Base-by-base conservation (phyloP, 352 stramenopile species). In the Phytophthora chlamydospora region DNA sequence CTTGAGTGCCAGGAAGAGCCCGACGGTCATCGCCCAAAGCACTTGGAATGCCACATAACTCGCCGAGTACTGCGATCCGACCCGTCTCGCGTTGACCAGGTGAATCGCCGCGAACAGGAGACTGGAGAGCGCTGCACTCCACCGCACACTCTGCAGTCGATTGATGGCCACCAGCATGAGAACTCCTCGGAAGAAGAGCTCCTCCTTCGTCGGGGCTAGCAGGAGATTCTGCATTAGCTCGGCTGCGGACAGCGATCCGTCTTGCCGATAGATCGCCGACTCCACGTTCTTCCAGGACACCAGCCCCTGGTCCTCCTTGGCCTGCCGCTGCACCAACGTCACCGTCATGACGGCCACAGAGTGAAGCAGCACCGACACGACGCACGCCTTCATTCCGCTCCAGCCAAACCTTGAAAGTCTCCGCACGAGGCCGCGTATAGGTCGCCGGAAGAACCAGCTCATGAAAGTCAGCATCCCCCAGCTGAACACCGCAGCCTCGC, bases 101-200 rank as follows among this genome's bases (percentile, higher is more conserved):
- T 91, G 80, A 21, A 81, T 68, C 12, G 66, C 61, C 17, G 80
- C 76, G 29, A 91, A 91, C 45, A 81, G 58, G 32, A 63, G 3
- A 21, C 66, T 75, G 3, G 76, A 68, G n/a, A 85, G n/a, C 1
- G 39, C 9, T 3, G 56, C 68, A 54, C 71, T 82, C 27, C 7
- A 46, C 35, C 54, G 50, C 10, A 41, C 29, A 14, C 53, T 66
- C 0, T 61, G 53, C 2, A 80, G 46, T 6, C 83, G 74, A 46
- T 89, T 85, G 31, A 83, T 69, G 0, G 66, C 47, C 13, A 86
- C 49, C n/a, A 85, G 56, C 14, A 81, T 52, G 5, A 89, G 29
- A n/a, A 77, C 29, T 13, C 74, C 78, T 49, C 83, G 78, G 63
- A 90, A 91, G 43, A 88, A 85, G 2, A 91, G 59, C 48, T 91